phyloP scores from a whole-genome alignment of 768 basidiomycete genomes.

The Tricholoma furcatifolium region DNA sequence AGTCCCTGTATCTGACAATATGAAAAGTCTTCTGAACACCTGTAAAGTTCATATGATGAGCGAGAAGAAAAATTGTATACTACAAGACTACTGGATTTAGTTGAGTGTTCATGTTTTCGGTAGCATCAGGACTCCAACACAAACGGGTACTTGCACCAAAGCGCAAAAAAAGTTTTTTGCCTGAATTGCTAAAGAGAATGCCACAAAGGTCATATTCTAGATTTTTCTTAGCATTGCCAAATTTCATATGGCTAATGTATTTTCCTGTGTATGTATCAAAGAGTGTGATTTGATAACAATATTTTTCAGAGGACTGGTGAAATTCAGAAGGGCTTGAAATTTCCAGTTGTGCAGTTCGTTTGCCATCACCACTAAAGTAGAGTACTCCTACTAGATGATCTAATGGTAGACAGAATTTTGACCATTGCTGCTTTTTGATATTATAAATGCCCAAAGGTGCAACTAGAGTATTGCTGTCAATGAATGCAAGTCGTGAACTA shows the following conservation, averaged over 20 bases:
- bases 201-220: no score
- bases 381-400: not conserved
- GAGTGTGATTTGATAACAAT: no score
- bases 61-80: no score
- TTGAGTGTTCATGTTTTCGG: not conserved
- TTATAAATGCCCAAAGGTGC: constrained; percentile 7
- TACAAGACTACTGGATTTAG: no score
- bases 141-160: not conserved
- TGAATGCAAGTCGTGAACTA: no score
- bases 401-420: not conserved
- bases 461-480: no score
- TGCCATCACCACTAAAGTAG: constrained; percentile 7
- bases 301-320: no score
- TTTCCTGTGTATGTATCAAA: not conserved
- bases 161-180: constrained; percentile 4
- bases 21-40: not conserved
- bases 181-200: constrained; percentile 4
- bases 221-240: not conserved
- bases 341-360: constrained; percentile 1
- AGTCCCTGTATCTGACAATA: no score
- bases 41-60: no score
- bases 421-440: not conserved
- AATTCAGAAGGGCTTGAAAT: no score
- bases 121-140: not conserved
- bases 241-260: not conserved